A percentile compares a stretch with the other conserved stretches of the same genome.
These are phyloP conservation scores for Pythium aphanidermatum DNA, from an alignment of 352 stramenopile species.

Conservation along the genomic window DNA sequence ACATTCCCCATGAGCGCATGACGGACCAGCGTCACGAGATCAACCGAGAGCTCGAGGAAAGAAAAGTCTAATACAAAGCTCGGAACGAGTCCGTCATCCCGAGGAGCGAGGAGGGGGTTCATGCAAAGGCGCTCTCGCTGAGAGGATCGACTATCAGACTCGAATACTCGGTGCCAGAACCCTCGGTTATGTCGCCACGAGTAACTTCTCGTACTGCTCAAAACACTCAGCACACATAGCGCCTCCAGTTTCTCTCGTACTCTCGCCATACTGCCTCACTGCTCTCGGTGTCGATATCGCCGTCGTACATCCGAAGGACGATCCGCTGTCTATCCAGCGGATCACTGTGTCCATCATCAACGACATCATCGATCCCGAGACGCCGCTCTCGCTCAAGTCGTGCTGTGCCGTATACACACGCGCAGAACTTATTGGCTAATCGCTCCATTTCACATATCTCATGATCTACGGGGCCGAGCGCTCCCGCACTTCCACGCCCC, in stretches of 20 bases:
- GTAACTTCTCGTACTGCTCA: conserved; percentile 10
- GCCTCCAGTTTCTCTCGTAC: conserved; percentile 14
- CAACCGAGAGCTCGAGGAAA: conserved; percentile 19
- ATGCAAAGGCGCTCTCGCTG: background rate
- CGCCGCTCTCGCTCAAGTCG: no score
- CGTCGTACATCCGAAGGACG: no score
- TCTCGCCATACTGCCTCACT: conserved; percentile 1
- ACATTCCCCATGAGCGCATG: conserved; percentile 18
- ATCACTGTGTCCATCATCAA: no score
- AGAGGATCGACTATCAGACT: background rate
- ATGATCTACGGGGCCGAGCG: no score
- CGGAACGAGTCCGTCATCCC: conserved; percentile 21
- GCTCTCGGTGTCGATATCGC: no score
- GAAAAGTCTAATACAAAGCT: conserved; percentile 37
- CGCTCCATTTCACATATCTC: no score
- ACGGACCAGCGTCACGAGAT: conserved; percentile 24
- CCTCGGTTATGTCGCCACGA: conserved; percentile 5
- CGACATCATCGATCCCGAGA: no score
- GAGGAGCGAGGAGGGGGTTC: background rate
- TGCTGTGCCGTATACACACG: no score
- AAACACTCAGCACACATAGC: conserved; percentile 10
- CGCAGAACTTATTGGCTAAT: no score
- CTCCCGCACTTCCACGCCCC: no score
- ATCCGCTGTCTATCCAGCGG: no score
- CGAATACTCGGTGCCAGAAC: conserved; percentile 11